Base-by-base conservation (phyloP, 2,329 filamentous ascomycete species). In the Penicillium sumatraense region DNA sequence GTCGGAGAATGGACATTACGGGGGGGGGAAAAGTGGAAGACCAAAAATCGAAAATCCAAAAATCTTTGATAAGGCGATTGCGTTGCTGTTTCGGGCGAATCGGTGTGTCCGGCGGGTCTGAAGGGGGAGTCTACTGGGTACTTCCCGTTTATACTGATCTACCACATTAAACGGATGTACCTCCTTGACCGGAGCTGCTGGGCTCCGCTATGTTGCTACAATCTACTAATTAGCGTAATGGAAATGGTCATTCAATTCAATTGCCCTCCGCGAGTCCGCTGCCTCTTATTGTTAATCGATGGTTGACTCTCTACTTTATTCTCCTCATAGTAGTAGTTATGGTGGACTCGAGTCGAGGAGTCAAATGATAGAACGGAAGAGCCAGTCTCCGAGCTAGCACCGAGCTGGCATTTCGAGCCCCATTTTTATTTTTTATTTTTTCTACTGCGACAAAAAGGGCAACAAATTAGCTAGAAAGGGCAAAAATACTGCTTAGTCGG, bases 31-130 rank as follows among this genome's bases (percentile, higher is more conserved):
- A 53, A 56, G 27, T 26, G 51, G n/a, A 50, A 48, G 44, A 51
- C n/a, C n/a, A 57, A 63, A 60, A 66, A 61, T 31, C 16, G 54
- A 44, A n/a, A 38, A 45, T n/a, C 14, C 40, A 27, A 46, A 46
- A 46, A 46, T 33, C 49, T 58, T 56, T 57, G 63, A 63, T 62
- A 58, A 63, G 56, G 54, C 45, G 48, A 45, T 54, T 45, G 49
- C 40, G 42, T 44, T 61, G 64, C 70, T 72, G 65, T 68, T 72
- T 72, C 68, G 62, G 69, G 70, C 64, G 67, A 68, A 68, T 69
- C 70, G 70, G 70, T 72, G 70, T 72, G 62, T 11, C 16, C 42
- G 50, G 59, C 55, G 53, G 57, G 35, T 38, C 40, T 46, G 31
- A 49, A 31, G 23, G 44, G 48, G 50, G 36, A 18, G 13, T 16